Evolutionary conservation across 371 early-diverging fungal species (phyloP).

Genomic region (Chytridium lagenaria): DNA sequence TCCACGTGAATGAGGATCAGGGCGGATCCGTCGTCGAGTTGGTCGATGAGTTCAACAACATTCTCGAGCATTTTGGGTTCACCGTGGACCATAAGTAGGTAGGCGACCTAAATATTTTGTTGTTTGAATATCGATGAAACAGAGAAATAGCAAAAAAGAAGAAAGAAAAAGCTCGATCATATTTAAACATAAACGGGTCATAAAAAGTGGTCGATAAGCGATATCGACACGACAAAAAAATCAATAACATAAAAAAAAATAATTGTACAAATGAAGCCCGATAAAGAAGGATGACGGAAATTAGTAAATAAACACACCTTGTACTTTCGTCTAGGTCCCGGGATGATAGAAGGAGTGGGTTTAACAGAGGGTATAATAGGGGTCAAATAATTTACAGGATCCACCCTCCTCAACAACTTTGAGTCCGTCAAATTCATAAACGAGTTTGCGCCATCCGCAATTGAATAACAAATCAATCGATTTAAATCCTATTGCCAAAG

Average conservation of each 20-base stretch:
- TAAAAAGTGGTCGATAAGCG: no score
- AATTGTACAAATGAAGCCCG: no score
- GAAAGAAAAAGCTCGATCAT: neutral
- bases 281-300: no score
- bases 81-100: constrained; percentile 47
- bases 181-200: no score
- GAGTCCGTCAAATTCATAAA: constrained; percentile 33
- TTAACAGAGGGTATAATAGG: neutral
- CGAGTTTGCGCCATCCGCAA: constrained; percentile 43
- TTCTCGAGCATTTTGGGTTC: constrained; percentile 1
- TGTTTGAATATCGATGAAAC: neutral
- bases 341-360: neutral
- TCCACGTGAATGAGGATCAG: constrained; percentile 39
- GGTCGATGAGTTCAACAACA: constrained; percentile 25
- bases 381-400: constrained; percentile 39
- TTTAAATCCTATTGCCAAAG: neutral
- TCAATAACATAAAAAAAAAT: no score
- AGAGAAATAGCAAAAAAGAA: neutral
- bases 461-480: constrained; percentile 46
- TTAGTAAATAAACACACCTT: no score
- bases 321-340: constrained; percentile 9
- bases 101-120: constrained; percentile 29
- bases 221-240: no score
- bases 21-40: constrained; percentile 29
- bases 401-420: constrained; percentile 35